These are phyloP conservation scores for Amphicarpaea edgeworthii DNA, from an alignment of 306 rosid species.

Conservation along the genomic window DNA sequence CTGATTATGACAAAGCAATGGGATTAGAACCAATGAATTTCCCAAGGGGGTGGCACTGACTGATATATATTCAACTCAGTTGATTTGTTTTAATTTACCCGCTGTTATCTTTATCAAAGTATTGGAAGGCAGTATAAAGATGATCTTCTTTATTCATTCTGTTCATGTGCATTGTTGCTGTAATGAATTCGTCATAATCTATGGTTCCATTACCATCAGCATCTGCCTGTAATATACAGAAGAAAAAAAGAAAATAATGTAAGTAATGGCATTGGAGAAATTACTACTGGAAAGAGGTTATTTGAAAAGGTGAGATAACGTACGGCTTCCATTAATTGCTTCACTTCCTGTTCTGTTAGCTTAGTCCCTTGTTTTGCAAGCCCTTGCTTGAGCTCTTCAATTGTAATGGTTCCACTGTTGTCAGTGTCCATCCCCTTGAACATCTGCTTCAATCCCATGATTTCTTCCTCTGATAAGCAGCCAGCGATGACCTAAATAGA, in stretches of 20 bases:
- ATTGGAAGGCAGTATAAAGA: constrained; percentile 96
- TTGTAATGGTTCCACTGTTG: constrained; percentile 94
- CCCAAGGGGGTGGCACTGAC: neutral
- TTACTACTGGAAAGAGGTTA: neutral
- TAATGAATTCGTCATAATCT: constrained; percentile 95
- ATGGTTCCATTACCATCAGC: constrained; percentile 97
- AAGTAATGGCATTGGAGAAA: neutral
- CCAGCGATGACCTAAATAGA: constrained; percentile 86
- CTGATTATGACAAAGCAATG: constrained; percentile 47
- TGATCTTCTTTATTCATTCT: constrained; percentile 95
- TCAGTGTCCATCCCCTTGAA: constrained; percentile 89
- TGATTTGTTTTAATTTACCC: constrained; percentile 60
- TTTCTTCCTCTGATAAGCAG: constrained; percentile 98
- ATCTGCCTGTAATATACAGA: constrained; percentile 73
- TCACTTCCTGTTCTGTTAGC: constrained; percentile 80
- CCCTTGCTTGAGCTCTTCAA: constrained; percentile 97
- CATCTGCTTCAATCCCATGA: constrained; percentile 96
- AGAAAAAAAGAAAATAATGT: neutral
- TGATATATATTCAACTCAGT: constrained; percentile 5
- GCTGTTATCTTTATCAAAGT: constrained; percentile 92
- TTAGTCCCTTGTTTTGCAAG: constrained; percentile 95
- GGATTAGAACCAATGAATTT: constrained; percentile 25
- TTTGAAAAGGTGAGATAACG: constrained; percentile 27
- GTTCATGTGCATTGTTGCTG: constrained; percentile 98
- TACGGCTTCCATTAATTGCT: constrained; percentile 97